Evolutionary conservation across 306 rosid genomes (phyloP), one percentile per base, ranked within the genome.

Genomic region (Dalbergia cochinchinensis): DNA sequence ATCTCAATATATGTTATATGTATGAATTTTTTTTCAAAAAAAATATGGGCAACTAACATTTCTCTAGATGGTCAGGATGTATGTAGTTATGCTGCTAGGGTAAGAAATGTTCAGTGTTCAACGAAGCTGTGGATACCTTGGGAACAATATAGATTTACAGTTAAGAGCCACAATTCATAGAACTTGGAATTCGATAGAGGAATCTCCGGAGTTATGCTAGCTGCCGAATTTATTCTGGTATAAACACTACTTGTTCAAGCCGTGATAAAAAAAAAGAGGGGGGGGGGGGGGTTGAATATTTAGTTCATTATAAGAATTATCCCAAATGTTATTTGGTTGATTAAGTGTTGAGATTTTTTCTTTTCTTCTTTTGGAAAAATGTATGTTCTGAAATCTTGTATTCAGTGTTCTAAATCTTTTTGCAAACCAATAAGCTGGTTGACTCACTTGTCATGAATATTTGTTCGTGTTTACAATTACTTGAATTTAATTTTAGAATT

Each of bases 121-220:
- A 22, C 57, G n/a, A 26, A 55, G 53, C 53, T 62, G 82, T 16
- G 37, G 45, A 58, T 58, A 22, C 66, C 39, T 55, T 57, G 20
- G 73, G 39, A 37, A 53, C 39, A 65, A 31, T 67, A 8, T 41
- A n/a, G 5, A 41, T 13, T 0, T 14, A 7, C 61, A 5, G 65
- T 67, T 37, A 57, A 55, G 18, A 26, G 15, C 41, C 19, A 37
- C 57, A 54, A 11, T 34, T 44, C 48, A 57, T 44, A 15, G 69
- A 57, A 26, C 67, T 44, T 66, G 22, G 67, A 78, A 61, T 26
- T 14, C 3, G 14, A 13, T 13, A 26, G 7, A 50, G 53, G 67
- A 57, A 26, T 68, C 71, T 77, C 8, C n/a, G 3, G 0, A 48
- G 3, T 50, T 50, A 34, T 72, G 3, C 57, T 18, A 71, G 64